Base-by-base conservation (phyloP, 257 asterid species). In the Gentiana straminea region DNA sequence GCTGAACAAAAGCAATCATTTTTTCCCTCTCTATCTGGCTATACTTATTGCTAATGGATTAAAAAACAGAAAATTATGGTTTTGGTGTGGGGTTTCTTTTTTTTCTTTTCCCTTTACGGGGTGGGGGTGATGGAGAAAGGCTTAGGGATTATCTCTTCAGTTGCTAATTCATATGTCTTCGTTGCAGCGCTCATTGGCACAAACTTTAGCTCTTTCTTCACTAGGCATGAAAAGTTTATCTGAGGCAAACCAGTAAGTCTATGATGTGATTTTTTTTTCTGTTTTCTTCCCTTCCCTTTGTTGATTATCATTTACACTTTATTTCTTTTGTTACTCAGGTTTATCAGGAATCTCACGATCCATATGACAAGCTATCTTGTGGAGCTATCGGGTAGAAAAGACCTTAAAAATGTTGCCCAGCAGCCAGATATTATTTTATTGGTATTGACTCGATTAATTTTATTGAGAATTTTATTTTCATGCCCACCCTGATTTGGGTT, bases 151-250 rank as follows among this genome's bases (percentile, higher is more conserved):
- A 41, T 1, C 2, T 7, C 9, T 41, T 41, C 46, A 41, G 8
- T 4, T 5, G 8, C 1, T 10, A 41, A 41, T 41, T 41, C 4
- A 41, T 41, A 41, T 41, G 5, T 41, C 46, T 41, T 10, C 9
- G 46, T 41, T 41, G 54, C 95, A 91, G 98, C 96, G 97, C 48
- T 84, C 96, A 38, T 79, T 91, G 70, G 94, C 97, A 61, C 95
- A 87, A 77, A 79, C 93, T 51, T 84, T 91, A 65, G 70, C 89
- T 64, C 68, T 80, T 51, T 83, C 98, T 55, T 91, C 98, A 64
- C 70, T 78, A 64, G 83, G 95, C 68, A 66, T 87, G 82, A 76
- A 64, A 68, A 76, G 67, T 63, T 43, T 80, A 43, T 93, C 79
- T 64, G 81, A 70, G 66, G 73, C 88, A 52, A 61, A 77, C 66